Conservation (phyloP, 257 asterid species). For the Solanum chilense region DNA sequence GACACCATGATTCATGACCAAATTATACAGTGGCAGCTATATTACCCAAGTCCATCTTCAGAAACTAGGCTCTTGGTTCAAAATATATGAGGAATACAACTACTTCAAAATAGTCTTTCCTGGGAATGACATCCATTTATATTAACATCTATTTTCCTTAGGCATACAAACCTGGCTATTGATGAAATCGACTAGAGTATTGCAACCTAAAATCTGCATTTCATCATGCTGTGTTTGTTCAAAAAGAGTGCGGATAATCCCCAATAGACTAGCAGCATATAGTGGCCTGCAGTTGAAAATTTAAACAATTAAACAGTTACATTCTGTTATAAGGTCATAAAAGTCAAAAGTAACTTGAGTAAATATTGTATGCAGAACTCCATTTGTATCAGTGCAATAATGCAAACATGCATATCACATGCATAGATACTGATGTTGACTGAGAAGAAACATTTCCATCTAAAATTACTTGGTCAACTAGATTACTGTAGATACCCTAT, state of each 20-base stretch:
- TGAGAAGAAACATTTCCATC: neutral
- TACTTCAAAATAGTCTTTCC: neutral
- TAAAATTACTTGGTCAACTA: neutral
- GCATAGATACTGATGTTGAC: neutral
- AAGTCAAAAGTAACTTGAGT: neutral
- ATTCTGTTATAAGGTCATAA: neutral
- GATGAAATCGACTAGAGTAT: conserved; percentile 28
- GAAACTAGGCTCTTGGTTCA: neutral
- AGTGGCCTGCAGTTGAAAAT: conserved; percentile 32
- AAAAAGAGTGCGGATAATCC: conserved; percentile 25
- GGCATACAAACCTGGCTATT: conserved; percentile 26
- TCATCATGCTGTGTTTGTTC: conserved; percentile 32
- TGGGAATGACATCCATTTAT: neutral
- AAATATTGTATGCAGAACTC: neutral
- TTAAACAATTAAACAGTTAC: neutral
- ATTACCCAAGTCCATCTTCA: neutral
- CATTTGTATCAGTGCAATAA: neutral
- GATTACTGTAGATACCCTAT: neutral
- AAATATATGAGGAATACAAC: neutral
- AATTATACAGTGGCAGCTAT: neutral
- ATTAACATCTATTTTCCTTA: neutral
- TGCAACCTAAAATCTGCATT: conserved; percentile 39
- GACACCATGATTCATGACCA: neutral
- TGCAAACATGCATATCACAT: neutral
- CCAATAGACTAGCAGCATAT: conserved; percentile 38